These are phyloP conservation scores for Aspergillus heteromorphus DNA, from an alignment of 495 filamentous ascomycete species.

Conservation along the genomic window DNA sequence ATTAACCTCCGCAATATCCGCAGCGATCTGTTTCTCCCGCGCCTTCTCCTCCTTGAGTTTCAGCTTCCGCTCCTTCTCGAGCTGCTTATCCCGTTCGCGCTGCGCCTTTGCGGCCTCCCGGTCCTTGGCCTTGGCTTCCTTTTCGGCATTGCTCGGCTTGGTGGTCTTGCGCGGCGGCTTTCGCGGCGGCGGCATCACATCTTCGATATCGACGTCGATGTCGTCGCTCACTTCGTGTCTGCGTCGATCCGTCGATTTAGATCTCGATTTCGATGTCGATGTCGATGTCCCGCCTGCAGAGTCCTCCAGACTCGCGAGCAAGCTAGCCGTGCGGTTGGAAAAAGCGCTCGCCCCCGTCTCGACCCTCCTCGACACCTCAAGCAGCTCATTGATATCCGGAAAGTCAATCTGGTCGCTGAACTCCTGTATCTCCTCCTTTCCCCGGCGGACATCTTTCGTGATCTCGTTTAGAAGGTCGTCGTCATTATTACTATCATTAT, in stretches of 20 bases:
- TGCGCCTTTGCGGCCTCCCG: constrained; percentile 38
- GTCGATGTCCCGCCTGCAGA: constrained; percentile 13
- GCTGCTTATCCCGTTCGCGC: constrained; percentile 42
- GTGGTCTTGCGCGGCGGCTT: constrained; percentile 19
- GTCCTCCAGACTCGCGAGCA: constrained; percentile 29
- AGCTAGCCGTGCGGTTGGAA: constrained; percentile 35
- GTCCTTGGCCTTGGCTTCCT: constrained; percentile 53
- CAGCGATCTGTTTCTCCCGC: constrained; percentile 58
- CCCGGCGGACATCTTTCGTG: not conserved
- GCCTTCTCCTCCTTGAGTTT: constrained; percentile 51
- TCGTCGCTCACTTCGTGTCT: constrained; percentile 2
- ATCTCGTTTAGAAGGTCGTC: constrained; percentile 7
- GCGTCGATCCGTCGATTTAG: constrained; percentile 3
- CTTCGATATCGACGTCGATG: constrained; percentile 24
- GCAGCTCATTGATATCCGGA: constrained; percentile 29
- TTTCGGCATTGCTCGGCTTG: constrained; percentile 35
- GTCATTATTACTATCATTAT: constrained; percentile 34
- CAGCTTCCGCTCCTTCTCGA: constrained; percentile 46
- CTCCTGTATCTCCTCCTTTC: constrained; percentile 30
- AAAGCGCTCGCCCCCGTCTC: constrained; percentile 13
- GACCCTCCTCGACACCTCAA: constrained; percentile 5
- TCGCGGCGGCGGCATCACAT: constrained; percentile 15
- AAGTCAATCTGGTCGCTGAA: constrained; percentile 33
- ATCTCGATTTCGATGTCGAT: too few species aligned
- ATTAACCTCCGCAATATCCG: constrained; percentile 70